Percentiles rank a stretch among this genome's conserved stretches.
Conservation (phyloP, 164 flowering plant genomes). For the Liquidambar formosana region DNA sequence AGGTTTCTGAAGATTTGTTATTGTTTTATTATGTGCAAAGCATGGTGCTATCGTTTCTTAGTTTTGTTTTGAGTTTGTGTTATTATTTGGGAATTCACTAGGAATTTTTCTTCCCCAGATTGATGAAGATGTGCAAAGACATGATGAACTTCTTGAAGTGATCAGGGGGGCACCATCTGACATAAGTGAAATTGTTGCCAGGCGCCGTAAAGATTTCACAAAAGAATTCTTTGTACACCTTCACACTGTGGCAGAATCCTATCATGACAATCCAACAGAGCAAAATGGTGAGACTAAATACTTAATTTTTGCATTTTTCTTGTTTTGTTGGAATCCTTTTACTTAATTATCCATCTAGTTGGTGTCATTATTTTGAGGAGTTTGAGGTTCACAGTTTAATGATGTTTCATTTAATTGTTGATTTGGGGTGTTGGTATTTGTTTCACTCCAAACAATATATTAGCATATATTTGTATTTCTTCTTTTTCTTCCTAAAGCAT, state of each 20-base stretch:
- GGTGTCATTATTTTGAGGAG: neutral
- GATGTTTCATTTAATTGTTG: no score
- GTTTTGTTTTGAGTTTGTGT: neutral
- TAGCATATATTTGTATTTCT: no score
- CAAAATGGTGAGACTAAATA: slow-evolving; percentile 61
- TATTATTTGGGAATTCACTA: neutral
- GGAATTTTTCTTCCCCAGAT: slow-evolving; percentile 40
- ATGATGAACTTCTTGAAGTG: slow-evolving; percentile 74
- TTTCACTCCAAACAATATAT: no score
- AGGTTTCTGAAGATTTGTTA: neutral
- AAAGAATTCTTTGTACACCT: slow-evolving; percentile 87
- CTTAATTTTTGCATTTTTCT: neutral
- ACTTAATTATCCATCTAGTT: neutral
- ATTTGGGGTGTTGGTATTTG: no score
- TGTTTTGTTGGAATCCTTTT: neutral
- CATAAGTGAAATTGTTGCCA: slow-evolving; percentile 60
- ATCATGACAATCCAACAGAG: slow-evolving; percentile 62
- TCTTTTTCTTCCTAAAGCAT: no score
- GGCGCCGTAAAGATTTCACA: slow-evolving; percentile 90
- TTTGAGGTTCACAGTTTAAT: no score
- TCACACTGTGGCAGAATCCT: slow-evolving; percentile 74
- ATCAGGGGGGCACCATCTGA: slow-evolving; percentile 50
- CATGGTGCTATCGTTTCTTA: neutral
- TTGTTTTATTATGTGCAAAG: neutral
- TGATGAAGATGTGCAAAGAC: slow-evolving; percentile 89